A percentile compares a stretch with the other conserved stretches of the same genome.
These are phyloP conservation scores for Globisporangium polare DNA, from an alignment of 352 stramenopile genomes.

Conservation along the genomic window DNA sequence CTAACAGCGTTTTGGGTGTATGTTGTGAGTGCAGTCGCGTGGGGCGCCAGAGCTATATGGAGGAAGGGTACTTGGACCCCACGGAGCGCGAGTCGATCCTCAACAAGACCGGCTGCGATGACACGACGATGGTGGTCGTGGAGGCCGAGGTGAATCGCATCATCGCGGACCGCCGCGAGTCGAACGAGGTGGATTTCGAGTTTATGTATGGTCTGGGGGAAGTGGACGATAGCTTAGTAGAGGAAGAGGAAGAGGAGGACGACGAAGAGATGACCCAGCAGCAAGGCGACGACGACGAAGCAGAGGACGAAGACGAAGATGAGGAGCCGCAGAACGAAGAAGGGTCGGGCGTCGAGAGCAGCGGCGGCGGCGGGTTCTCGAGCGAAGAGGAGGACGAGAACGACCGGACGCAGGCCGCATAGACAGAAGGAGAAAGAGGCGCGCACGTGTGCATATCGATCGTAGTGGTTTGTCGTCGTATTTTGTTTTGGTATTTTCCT, in stretches of 20 bases:
- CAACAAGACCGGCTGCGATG: slow-evolving; percentile 70
- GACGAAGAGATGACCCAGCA: slow-evolving; percentile 31
- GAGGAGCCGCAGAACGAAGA: background rate
- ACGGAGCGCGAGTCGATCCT: slow-evolving; percentile 73
- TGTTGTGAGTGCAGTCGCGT: slow-evolving; percentile 38
- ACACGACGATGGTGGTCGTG: slow-evolving; percentile 63
- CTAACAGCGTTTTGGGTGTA: background rate
- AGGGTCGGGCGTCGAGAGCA: background rate
- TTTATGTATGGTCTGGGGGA: slow-evolving; percentile 64
- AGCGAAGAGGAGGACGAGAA: slow-evolving; percentile 13
- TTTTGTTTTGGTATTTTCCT: slow-evolving; percentile 6
- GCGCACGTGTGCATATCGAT: slow-evolving; percentile 6
- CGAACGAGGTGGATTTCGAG: slow-evolving; percentile 79
- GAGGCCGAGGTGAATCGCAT: slow-evolving; percentile 83
- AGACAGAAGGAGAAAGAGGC: background rate
- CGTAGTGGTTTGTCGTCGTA: slow-evolving; percentile 7
- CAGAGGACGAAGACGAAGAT: slow-evolving; percentile 27
- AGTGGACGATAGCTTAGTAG: slow-evolving; percentile 22
- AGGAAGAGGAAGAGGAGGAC: slow-evolving; percentile 28
- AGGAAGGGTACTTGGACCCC: slow-evolving; percentile 79
- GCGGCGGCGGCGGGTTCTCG: slow-evolving; percentile 10
- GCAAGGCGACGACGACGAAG: slow-evolving; percentile 28
- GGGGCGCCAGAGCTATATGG: slow-evolving; percentile 80
- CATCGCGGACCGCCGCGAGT: slow-evolving; percentile 74
- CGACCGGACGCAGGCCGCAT: slow-evolving; percentile 3